Conservation (phyloP, 169 alveolate genomes). For the Eimeria praecox region DNA sequence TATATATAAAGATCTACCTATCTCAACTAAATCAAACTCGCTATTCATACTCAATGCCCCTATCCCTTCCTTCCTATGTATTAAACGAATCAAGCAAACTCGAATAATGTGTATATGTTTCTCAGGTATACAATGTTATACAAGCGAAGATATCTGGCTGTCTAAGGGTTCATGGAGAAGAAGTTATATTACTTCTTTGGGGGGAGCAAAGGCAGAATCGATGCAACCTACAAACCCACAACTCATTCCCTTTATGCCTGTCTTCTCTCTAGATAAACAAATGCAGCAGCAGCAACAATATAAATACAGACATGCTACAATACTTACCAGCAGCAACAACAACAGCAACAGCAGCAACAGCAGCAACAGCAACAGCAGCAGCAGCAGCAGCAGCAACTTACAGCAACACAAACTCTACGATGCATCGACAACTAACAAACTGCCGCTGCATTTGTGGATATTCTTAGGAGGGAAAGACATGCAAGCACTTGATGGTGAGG, state of each 20-base stretch:
- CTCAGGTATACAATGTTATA: constrained; percentile 81
- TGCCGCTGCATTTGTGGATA: constrained; percentile 81
- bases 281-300: too few species aligned
- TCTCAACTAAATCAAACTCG: too few species aligned
- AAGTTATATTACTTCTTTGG: neutral
- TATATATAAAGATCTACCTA: too few species aligned
- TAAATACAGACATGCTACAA: neutral
- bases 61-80: too few species aligned
- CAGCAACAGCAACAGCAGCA: constrained; percentile 19
- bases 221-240: constrained; percentile 72
- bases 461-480: constrained; percentile 79
- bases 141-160: constrained; percentile 81
- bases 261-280: neutral
- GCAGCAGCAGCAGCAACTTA: neutral
- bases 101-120: neutral
- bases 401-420: neutral
- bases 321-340: constrained; percentile 1
- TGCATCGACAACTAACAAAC: neutral
- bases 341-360: constrained; percentile 6
- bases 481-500: constrained; percentile 81
- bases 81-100: too few species aligned
- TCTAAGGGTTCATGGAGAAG: constrained; percentile 76
- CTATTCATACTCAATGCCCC: too few species aligned
- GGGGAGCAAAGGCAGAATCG: constrained; percentile 43
- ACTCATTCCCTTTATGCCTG: constrained; percentile 60